Evolutionary conservation across 2,329 filamentous ascomycete genomes (phyloP), one percentile per base, ranked within the genome.

Genomic region (Pseudogymnoascus sp.): DNA sequence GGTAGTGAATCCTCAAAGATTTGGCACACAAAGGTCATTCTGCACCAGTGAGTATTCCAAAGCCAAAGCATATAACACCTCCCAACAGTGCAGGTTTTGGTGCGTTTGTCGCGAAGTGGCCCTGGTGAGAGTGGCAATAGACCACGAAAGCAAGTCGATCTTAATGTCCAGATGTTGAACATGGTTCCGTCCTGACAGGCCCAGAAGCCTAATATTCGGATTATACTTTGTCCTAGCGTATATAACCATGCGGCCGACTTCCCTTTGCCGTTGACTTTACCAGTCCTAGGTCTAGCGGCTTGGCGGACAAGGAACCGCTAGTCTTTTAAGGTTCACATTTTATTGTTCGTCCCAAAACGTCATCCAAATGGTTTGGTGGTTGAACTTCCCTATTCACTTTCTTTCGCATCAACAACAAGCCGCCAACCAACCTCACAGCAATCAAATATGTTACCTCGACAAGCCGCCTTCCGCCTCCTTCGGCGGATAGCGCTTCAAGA

Each of bases 371-470:
- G n/a, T 56, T 56, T 56, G n/a, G 10, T 22, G 19, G 50, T 56
- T 12, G 16, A 56, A 56, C 4, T 33, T 46, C 16, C 11, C 19
- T 41, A 41, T 12, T 53, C 24, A 28, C 26, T 12, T 7, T 12
- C 50, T 19, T 31, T 14, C n/a, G 10, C 50, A 56, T 12, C 16
- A 26, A 26, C 12, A 33, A 56, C 28, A 33, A 22, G n/a, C 10
- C 10, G 5, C 10, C 28, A 14, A 14, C 28, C 5, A 56, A 56
- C 50, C 16, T 33, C n/a, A 56, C 16, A 33, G 11, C 28, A 33
- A 22, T 10, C 1, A 56, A 33, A 56, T 6, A 56, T 56, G 50
- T 12, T 56, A 22, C 65, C 40, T 61, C 24, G 65, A 74, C 64
- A 70, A 68, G 33, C 43, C 38, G 31, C 60, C 6, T 56, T 62